Evolutionary conservation across 345 rosid genomes (phyloP), one percentile per base, ranked within the genome.

Genomic region (Crucihimalaya himalaica): DNA sequence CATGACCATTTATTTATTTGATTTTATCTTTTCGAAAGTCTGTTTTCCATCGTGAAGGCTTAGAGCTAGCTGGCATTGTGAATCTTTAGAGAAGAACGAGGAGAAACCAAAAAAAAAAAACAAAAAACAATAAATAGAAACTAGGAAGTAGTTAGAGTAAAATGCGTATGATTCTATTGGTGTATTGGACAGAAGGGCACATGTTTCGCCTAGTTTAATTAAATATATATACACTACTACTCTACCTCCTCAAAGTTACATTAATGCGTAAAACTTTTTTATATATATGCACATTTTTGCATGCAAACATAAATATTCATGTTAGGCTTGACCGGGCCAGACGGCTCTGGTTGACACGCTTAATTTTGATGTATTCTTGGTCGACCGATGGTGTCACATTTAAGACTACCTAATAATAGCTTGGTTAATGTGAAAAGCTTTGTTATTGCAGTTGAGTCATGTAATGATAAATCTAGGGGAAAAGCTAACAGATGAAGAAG

Each of bases 391-490:
- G 40, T 37, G 14, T 14, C 13, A 10, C 40, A 3, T 37, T 37
- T 37, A 14, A 11, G 40, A 11, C 28, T 27, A 27, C 25, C 25
- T 23, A 23, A 23, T 23, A 23, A 23, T 23, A 23, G 25, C 25
- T 23, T 34, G 8, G 5, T 13, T 57, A 66, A 67, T 62, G 48
- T 31, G 21, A 40, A 57, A 29, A 14, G 13, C 11, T 32, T 11
- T 35, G 54, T 21, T 40, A 55, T 57, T 70, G 68, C 58, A 93
- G 98, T 47, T 93, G 82, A 84, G 97, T 87, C 86, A 88, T 66
- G 98, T 91, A 21, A 93, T 93, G 97, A 93, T 93, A 76, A 89
- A 89, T 79, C 82, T 93, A 27, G 98, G 98, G 2, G 98, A 93
- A 72, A 93, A 91, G 79, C 79, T 93, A 28, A 89, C 88, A 0